A percentile compares a stretch with the other conserved stretches of the same genome.
Evolutionary conservation across 495 filamentous ascomycete species (phyloP).

Genomic region (Neurospora cerealis): DNA sequence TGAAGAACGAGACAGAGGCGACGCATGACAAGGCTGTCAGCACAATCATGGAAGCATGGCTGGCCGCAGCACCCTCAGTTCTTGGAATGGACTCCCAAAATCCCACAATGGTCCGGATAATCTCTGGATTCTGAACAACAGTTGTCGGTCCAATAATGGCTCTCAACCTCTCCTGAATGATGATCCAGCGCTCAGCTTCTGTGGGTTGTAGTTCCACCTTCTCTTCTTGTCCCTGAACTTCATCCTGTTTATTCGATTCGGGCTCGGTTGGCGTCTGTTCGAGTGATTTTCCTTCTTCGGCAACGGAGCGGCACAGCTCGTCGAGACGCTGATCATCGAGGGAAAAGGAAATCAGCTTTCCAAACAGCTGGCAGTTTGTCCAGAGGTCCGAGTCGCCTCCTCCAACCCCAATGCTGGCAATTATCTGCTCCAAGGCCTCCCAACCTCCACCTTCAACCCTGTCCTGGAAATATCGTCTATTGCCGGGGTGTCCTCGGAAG

Average conservation of each 20-base stretch:
- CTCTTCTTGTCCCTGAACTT: background rate
- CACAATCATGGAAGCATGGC: constrained; percentile 48
- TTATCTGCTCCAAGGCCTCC: constrained; percentile 59
- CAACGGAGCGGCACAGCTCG: constrained; percentile 34
- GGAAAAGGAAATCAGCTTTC: constrained; percentile 72
- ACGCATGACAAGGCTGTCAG: constrained; percentile 44
- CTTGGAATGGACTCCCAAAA: constrained; percentile 55
- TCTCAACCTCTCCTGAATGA: constrained; percentile 31
- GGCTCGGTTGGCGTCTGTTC: background rate
- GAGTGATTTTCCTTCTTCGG: constrained; percentile 1
- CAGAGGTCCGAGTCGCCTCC: constrained; percentile 47
- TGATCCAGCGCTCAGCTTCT: background rate
- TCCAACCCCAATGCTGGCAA: constrained; percentile 51
- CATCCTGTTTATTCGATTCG: background rate
- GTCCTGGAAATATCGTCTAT: constrained; percentile 73
- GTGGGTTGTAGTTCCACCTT: background rate
- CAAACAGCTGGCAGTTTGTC: constrained; percentile 69
- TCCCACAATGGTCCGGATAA: constrained; percentile 51
- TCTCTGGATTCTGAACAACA: constrained; percentile 51
- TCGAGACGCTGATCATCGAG: constrained; percentile 64
- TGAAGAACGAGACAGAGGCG: constrained; percentile 54
- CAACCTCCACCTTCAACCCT: constrained; percentile 66
- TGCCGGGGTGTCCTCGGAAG: constrained; percentile 73
- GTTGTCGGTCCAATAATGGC: constrained; percentile 44
- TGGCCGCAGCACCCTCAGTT: constrained; percentile 27